Base-by-base conservation (phyloP, 306 rosid genomes). In the Biancaea sappan region DNA sequence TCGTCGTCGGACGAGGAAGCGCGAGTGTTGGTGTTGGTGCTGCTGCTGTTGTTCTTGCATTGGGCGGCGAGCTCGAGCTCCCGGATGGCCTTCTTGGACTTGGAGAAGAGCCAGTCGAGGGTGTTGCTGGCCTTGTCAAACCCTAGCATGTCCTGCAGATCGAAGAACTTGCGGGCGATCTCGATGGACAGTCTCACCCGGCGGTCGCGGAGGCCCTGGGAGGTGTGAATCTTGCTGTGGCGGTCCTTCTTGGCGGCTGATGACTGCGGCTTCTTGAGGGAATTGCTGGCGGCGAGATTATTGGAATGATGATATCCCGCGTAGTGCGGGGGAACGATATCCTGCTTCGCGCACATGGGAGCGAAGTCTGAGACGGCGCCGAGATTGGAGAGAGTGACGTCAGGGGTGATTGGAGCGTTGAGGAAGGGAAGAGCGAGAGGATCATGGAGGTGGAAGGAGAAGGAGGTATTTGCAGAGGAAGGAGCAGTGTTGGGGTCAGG, bases 111-210 rank as follows among this genome's bases (percentile, higher is more conserved):
- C 98, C 98, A 94, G n/a, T 94, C 97, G 3, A 94, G 89, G 76
- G 98, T 94, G 65, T 83, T 87, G 73, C 98, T 94, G 11, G 98
- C 97, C 73, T 87, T 94, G 85, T 94, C 97, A 54, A 88, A 88
- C 88, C 98, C 98, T 89, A 94, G 70, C 93, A 84, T 81, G 83
- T 94, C 98, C 72, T 94, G 98, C 50, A 94, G 97, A 86, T 94
- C 97, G 34, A 94, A 94, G 92, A 94, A 94, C 85, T 92, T 86
- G 2, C 98, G 69, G 18, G 98, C 91, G 2, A 92, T 89, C 43
- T 84, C 94, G 37, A 94, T 87, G 60, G 97, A 94, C 16, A 94
- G 66, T 53, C 98, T 88, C 6, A 94, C 98, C 80, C 98, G 81
- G 6, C 98, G 72, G 58, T 94, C 98, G 34, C 98, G 87, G 75